A percentile compares a stretch with the other conserved stretches of the same genome.
Conservation (phyloP, 352 stramenopile species). For the Pythium dissimile region DNA sequence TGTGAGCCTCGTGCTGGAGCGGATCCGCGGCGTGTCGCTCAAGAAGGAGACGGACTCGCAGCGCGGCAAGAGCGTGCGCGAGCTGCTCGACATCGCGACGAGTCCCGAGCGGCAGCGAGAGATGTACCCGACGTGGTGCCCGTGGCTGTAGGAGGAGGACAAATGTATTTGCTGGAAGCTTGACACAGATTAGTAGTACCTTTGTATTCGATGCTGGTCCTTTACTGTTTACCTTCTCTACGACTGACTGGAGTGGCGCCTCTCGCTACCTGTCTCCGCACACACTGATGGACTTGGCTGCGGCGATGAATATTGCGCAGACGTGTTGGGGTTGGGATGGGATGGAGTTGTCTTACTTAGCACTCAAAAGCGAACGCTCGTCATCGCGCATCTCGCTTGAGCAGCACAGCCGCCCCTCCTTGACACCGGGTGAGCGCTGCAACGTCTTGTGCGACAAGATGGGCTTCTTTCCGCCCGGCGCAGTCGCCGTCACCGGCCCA, state of each 20-base stretch:
- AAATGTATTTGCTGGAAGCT: not conserved
- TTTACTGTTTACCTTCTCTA: not conserved
- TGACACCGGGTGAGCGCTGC: not conserved
- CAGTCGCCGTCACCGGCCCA: not conserved
- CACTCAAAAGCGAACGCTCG: no score
- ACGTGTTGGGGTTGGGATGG: no score
- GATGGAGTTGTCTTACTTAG: no score
- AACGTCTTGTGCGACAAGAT: not conserved
- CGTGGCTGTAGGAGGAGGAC: slow-evolving; percentile 60
- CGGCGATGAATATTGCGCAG: no score
- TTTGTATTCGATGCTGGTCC: not conserved
- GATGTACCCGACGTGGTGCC: slow-evolving; percentile 87
- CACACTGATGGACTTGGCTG: no score
- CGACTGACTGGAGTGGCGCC: no score
- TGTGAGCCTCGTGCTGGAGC: slow-evolving; percentile 77
- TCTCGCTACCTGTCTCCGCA: no score
- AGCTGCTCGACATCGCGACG: slow-evolving; percentile 81
- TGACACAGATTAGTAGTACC: not conserved
- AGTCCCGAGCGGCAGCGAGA: slow-evolving; percentile 75
- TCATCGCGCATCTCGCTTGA: no score
- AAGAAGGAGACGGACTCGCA: slow-evolving; percentile 69
- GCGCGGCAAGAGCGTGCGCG: slow-evolving; percentile 69
- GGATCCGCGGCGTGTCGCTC: slow-evolving; percentile 71
- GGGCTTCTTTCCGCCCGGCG: not conserved
- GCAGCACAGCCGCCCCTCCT: not conserved